These are phyloP conservation scores for Anisodus acutangulus DNA, from an alignment of 257 asterid species.

Conservation along the genomic window DNA sequence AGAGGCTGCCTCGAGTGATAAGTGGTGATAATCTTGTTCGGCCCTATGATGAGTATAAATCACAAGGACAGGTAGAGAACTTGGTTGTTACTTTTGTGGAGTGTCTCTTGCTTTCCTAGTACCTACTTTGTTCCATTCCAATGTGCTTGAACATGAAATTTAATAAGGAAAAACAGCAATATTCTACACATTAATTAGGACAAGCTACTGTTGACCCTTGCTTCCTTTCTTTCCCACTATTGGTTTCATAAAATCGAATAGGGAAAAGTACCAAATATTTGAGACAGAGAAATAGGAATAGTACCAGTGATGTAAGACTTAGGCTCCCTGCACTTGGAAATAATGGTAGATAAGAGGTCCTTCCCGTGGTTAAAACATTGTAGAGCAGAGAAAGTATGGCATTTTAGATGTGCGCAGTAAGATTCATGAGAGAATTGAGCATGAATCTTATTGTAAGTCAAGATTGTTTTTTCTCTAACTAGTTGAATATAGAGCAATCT, in stretches of 20 bases:
- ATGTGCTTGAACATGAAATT: slow-evolving; percentile 16
- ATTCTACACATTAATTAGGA: not conserved
- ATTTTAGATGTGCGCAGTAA: not conserved
- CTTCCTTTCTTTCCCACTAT: not conserved
- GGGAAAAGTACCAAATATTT: not conserved
- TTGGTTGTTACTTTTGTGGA: slow-evolving; percentile 12
- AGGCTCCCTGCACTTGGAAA: slow-evolving; percentile 7
- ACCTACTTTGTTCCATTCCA: slow-evolving; percentile 10
- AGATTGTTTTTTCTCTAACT: not conserved
- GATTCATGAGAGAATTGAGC: not conserved
- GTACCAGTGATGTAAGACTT: not conserved
- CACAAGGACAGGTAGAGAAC: slow-evolving; percentile 88
- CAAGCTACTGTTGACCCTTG: not conserved
- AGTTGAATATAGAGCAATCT: slow-evolving; percentile 2
- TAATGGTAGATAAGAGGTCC: slow-evolving; percentile 14
- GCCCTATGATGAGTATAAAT: slow-evolving; percentile 88
- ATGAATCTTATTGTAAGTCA: not conserved
- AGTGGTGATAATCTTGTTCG: slow-evolving; percentile 92
- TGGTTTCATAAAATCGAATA: slow-evolving; percentile 3
- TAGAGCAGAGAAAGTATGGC: slow-evolving; percentile 12
- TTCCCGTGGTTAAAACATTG: not conserved
- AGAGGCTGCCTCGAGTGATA: slow-evolving; percentile 93
- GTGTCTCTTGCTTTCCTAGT: slow-evolving; percentile 7
- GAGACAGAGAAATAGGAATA: not conserved
- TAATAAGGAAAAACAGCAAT: not conserved